These are phyloP conservation scores for Ruellia speciosa DNA, from an alignment of 305 asterid genomes.

Conservation along the genomic window DNA sequence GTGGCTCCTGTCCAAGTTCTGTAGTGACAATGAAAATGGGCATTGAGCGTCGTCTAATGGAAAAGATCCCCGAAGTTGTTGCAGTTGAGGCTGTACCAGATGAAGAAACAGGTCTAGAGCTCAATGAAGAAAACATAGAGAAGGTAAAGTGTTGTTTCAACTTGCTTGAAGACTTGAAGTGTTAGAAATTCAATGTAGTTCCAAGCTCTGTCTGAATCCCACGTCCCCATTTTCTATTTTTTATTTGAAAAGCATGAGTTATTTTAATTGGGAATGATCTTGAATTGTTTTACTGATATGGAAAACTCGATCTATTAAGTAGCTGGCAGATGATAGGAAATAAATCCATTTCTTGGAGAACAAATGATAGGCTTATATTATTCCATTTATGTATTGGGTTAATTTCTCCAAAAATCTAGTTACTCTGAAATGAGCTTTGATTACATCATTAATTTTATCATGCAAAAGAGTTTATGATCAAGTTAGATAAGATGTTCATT, in stretches of 20 bases:
- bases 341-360: no score
- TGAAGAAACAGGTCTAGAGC: constrained; percentile 92
- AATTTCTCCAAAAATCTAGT: neutral
- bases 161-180: neutral
- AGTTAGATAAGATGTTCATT: neutral
- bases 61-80: constrained; percentile 83
- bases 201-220: neutral
- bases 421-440: neutral
- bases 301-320: no score
- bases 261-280: neutral
- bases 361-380: no score
- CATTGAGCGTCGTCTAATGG: constrained; percentile 87
- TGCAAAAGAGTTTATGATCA: neutral
- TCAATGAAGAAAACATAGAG: constrained; percentile 88
- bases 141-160: constrained; percentile 35
- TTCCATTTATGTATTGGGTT: no score
- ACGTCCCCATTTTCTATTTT: neutral
- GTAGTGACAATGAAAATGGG: constrained; percentile 87
- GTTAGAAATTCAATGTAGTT: neutral
- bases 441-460: no score
- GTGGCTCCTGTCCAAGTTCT: constrained; percentile 98
- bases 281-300: neutral
- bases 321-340: neutral
- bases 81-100: constrained; percentile 92
- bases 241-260: neutral